Evolutionary conservation across 305 asterid species (phyloP).

Genomic region (Fraxinus angustifolia): DNA sequence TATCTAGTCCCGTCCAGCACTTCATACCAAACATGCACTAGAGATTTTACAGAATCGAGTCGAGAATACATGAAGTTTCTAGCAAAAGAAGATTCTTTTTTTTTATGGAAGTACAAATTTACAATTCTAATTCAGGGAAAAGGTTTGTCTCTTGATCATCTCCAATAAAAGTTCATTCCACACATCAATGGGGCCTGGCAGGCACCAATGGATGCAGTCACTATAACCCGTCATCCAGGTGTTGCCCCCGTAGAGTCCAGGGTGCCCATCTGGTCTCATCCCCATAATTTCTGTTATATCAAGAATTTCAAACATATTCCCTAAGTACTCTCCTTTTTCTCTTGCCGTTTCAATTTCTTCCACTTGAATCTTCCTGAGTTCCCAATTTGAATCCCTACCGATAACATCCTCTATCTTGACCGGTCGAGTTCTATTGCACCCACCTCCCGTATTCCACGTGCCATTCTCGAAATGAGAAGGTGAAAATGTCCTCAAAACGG

Average conservation of each 20-base stretch:
- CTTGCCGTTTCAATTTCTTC: constrained; percentile 32
- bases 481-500: constrained; percentile 31
- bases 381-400: neutral
- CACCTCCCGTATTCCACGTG: constrained; percentile 39
- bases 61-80: neutral
- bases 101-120: neutral
- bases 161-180: constrained; percentile 69
- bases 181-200: constrained; percentile 57
- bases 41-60: neutral
- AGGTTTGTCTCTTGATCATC: constrained; percentile 25
- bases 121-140: neutral
- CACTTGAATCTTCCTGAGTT: constrained; percentile 25
- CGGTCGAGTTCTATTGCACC: constrained; percentile 31
- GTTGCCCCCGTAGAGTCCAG: constrained; percentile 42
- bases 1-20: neutral
- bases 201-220: constrained; percentile 48
- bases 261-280: constrained; percentile 54
- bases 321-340: constrained; percentile 14
- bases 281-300: constrained; percentile 43
- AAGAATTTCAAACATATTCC: constrained; percentile 30
- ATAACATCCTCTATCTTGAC: constrained; percentile 9
- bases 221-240: constrained; percentile 51
- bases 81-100: neutral
- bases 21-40: neutral
- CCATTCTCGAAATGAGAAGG: constrained; percentile 45